Conservation (phyloP, 2,329 filamentous ascomycete genomes). For the Scytalidium sp. region DNA sequence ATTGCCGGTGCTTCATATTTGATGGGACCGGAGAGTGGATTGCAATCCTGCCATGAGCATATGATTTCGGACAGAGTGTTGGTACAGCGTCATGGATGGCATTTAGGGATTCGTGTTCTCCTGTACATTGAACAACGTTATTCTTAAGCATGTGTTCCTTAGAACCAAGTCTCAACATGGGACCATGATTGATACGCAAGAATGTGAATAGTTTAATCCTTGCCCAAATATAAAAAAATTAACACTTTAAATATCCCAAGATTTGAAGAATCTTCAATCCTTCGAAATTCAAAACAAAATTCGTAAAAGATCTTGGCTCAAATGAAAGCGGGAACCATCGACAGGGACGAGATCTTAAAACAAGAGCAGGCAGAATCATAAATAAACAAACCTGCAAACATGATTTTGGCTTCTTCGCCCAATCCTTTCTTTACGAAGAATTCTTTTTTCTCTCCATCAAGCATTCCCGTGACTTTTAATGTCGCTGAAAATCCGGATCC, state of each 20-base stretch:
- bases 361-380: conserved; percentile 2
- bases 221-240: too few species aligned
- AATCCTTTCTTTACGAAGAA: conserved; percentile 73
- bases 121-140: conserved; percentile 40
- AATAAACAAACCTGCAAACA: conserved; percentile 60
- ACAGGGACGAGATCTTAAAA: too few species aligned
- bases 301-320: too few species aligned
- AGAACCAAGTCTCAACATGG: too few species aligned
- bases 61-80: conserved; percentile 70
- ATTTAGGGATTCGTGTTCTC: conserved; percentile 81
- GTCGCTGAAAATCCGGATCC: conserved; percentile 68
- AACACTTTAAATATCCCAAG: too few species aligned
- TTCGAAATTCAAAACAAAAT: too few species aligned
- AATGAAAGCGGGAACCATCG: too few species aligned
- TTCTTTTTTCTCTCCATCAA: conserved; percentile 18
- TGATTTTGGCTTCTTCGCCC: conserved; percentile 56
- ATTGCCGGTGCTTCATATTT: conserved; percentile 9
- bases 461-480: conserved; percentile 50
- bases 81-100: conserved; percentile 73
- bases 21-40: conserved; percentile 14
- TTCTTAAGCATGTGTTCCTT: too few species aligned
- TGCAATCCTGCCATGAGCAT: conserved; percentile 65
- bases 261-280: too few species aligned
- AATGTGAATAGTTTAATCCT: too few species aligned
- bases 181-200: too few species aligned